Base-by-base conservation (phyloP, 352 stramenopile species). In the Phytophthora hibernalis region DNA sequence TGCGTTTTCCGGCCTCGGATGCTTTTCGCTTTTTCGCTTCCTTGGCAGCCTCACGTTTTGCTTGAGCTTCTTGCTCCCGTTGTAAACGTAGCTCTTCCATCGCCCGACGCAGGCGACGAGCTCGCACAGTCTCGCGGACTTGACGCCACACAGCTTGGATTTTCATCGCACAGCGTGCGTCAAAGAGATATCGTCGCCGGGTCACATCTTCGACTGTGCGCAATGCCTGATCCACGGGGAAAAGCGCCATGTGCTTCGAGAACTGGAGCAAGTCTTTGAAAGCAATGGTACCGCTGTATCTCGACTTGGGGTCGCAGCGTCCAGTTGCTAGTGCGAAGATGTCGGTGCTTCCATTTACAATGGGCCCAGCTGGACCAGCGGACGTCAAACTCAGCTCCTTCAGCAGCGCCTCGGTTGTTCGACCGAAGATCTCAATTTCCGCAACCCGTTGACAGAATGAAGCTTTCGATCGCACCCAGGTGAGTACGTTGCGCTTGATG, bases 221-320 rank as follows among this genome's bases (percentile, higher is more conserved):
- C 11, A 92, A 51, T 10, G 82, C 84, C 22, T 92, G 76, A 48
- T 92, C 84, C 1, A 92, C 77, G 1, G 84, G 75, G 40, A 86
- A 91, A 26, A 91, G 56, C 16, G 82, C 82, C 37, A 92, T 64
- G 69, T 92, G 78, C 57, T 90, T 90, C 22, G 80, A 79, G 44
- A 87, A 92, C 4, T 79, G 77, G 52, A 91, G 83, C 5, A 92
- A 58, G 26, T 90, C 78, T 12, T 59, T 68, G 40, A 92, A 88
- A 8, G 72, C 69, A 20, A 92, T 91, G 37, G 60, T 75, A 15
- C 57, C 55, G 16, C 38, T 59, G 60, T 60, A 69, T 51, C 61
- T 57, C 0, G 62, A 58, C 28, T 68, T 71, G 16, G 35, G 55
- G 30, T 65, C 50, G 21, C 20, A 40, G n/a, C 62, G 56, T 20